Base-by-base conservation (phyloP, 306 rosid species). In the Citrullus amarus region DNA sequence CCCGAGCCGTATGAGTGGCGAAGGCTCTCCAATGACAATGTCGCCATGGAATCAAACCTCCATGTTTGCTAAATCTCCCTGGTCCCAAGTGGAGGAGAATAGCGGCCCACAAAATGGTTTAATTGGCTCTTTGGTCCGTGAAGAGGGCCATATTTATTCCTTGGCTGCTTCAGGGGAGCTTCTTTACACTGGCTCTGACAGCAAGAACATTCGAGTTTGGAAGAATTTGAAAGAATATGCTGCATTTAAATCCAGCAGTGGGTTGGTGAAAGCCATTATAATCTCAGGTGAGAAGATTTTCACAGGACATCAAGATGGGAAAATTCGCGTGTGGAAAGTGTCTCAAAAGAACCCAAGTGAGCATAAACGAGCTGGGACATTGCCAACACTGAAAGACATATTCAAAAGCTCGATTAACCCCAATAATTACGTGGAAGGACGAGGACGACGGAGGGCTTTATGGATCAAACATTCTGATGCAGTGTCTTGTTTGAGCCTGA, bases 161-260 rank as follows among this genome's bases (percentile, higher is more conserved):
- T 62, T 94, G 6, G 98, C 98, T 0, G 90, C 96, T 25, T 32
- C 88, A 4, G 87, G 92, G 0, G 93, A 90, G 13, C 90, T 92
- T 18, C 59, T 94, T 2, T 94, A 94, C 88, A 94, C 98, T 0
- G 98, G 98, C 18, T 94, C 98, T 8, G 98, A 92, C 72, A 90
- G 96, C 67, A 94, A 94, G 90, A 94, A 95, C 85, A 95, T 95
- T 28, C 88, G 98, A 0, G 98, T 95, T 0, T 95, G 97, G 98
- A 95, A 95, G 90, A 86, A 91, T 69, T 87, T 92, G 1, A 84
- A 91, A 58, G 97, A 95, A 65, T 91, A 79, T 39, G 86, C 89
- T 1, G 98, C 91, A 0, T 95, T 95, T 81, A 95, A 95, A 79
- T 91, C 97, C 0, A 92, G 86, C 79, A 95, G 98, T 46, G 98